Conservation (phyloP, 345 rosid genomes). For the Bretschneidera sinensis region DNA sequence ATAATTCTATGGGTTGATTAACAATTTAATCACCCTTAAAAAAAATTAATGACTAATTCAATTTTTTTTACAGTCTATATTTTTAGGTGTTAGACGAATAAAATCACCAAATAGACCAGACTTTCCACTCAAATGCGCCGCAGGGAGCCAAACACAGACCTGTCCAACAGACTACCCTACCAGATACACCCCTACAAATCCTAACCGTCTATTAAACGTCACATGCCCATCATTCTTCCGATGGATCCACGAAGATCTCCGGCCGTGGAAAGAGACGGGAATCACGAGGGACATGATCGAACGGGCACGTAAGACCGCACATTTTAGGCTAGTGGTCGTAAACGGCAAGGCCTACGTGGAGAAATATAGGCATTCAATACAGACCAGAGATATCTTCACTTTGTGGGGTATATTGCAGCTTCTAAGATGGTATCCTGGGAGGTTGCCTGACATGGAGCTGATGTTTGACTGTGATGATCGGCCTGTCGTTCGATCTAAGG, state of each 20-base stretch:
- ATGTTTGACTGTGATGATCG: slow-evolving; percentile 57
- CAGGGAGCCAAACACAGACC: background rate
- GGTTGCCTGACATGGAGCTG: slow-evolving; percentile 66
- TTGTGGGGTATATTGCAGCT: slow-evolving; percentile 80
- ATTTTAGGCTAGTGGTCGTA: slow-evolving; percentile 52
- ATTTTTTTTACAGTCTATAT: slow-evolving; percentile 16
- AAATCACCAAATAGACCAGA: background rate
- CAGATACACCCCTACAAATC: slow-evolving; percentile 1
- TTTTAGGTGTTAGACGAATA: background rate
- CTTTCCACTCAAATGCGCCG: slow-evolving; percentile 9
- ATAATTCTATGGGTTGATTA: no score
- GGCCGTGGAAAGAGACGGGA: slow-evolving; percentile 60
- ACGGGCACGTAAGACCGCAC: slow-evolving; percentile 43
- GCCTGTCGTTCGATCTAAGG: slow-evolving; percentile 35
- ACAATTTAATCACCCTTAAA: no score
- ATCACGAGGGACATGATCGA: slow-evolving; percentile 56
- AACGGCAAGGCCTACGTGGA: slow-evolving; percentile 56
- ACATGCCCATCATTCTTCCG: slow-evolving; percentile 63
- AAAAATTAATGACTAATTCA: no score
- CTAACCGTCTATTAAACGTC: slow-evolving; percentile 7
- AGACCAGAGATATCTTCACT: slow-evolving; percentile 48
- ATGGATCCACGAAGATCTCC: slow-evolving; percentile 78
- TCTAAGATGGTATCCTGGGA: slow-evolving; percentile 61
- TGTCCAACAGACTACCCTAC: slow-evolving; percentile 3
- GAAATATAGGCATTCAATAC: slow-evolving; percentile 41